Base-by-base conservation (phyloP, 2,329 filamentous ascomycete species). In the Tricladium varicosporioides region DNA sequence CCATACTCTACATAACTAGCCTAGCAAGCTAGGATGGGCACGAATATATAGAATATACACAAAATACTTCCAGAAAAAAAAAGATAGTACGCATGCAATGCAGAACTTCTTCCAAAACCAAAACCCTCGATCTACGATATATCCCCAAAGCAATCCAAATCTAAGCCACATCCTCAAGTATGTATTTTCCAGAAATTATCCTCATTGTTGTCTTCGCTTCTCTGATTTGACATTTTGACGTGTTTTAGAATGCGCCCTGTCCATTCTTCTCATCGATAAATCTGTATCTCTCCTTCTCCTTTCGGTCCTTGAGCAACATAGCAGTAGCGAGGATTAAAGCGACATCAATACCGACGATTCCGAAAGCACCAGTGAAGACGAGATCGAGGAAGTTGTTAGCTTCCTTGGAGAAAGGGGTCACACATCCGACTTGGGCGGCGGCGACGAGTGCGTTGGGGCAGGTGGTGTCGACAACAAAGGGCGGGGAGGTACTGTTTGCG, bases 251-350 rank as follows among this genome's bases (percentile, higher is more conserved):
- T 32, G 77, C 73, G 51, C 78, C 73, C 62, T 75, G 74, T 52
- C 85, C 83, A 61, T 74, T 82, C 83, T 94, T 94, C 79, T 91
- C 85, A 69, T 93, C 89, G 67, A 94, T 92, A 69, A 89, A 81
- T 58, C 85, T 83, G 75, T 91, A 94, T 58, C 90, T 80, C 73
- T 89, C 85, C 67, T 84, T 83, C 76, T 94, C 90, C 74, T 88
- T 89, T 69, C 89, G 85, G 67, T 91, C 86, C 79, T 92, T 92
- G 66, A 91, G 78, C 46, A 94, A 78, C 73, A 91, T 91, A 31
- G 87, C 86, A 11, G 87, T 85, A 63, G 84, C 82, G 55, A 93
- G 76, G 63, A 93, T 75, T 49, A 93, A 77, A 51, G 90, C 68
- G 44, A 80, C 81, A 68, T 92, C 85, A 62, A 91, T 71, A 56